Evolutionary conservation across 2,329 filamentous ascomycete species (phyloP).

Genomic region (Colletotrichum endophyticum): DNA sequence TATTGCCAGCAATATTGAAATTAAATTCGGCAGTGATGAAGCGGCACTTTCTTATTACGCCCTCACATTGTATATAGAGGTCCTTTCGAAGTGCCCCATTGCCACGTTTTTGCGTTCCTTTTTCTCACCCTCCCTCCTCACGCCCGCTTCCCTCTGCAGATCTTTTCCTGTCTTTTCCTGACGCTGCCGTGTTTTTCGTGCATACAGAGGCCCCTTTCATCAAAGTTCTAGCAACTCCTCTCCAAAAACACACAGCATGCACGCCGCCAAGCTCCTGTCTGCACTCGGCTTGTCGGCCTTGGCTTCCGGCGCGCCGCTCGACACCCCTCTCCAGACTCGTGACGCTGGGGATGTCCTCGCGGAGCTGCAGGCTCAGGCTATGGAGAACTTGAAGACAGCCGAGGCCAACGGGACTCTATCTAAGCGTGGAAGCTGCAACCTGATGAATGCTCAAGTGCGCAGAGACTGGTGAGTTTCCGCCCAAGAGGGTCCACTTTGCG

Average conservation of each 20-base stretch:
- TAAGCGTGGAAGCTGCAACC: background rate
- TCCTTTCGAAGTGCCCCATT: background rate
- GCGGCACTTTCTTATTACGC: background rate
- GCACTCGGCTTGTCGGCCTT: background rate
- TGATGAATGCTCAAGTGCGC: background rate
- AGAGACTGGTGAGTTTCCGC: background rate
- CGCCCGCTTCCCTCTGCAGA: background rate
- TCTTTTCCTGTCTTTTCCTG: background rate
- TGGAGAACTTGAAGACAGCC: constrained; percentile 3
- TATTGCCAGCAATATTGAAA: background rate
- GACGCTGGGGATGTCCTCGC: background rate
- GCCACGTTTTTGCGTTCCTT: background rate
- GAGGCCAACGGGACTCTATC: constrained; percentile 6
- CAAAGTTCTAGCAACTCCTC: background rate
- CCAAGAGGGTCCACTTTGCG: background rate
- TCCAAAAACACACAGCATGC: background rate
- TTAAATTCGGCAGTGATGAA: background rate
- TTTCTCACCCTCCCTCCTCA: background rate
- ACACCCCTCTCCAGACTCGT: background rate
- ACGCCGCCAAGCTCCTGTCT: background rate
- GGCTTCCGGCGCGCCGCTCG: background rate
- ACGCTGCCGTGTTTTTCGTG: background rate
- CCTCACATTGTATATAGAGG: background rate
- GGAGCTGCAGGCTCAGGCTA: background rate
- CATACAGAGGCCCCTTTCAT: background rate